phyloP scores from a whole-genome alignment of 768 basidiomycete species.

The Boletus subparvulus region DNA sequence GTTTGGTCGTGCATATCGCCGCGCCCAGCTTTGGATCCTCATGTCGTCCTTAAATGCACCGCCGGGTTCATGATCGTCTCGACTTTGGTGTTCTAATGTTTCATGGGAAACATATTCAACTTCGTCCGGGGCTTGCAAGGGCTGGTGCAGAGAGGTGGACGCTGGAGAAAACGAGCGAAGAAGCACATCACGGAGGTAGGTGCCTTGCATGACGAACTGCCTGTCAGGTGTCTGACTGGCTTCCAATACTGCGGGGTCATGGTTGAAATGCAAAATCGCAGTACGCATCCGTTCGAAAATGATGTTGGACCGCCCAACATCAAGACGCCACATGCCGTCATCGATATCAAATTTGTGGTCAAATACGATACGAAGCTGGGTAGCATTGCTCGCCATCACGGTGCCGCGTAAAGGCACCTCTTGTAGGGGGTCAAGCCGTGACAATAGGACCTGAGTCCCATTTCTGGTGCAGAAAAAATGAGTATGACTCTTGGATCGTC shows the following conservation, averaged over 20 bases:
- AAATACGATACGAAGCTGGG: constrained; percentile 61
- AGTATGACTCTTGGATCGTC: not conserved
- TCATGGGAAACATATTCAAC: constrained; percentile 38
- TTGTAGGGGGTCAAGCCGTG: constrained; percentile 57
- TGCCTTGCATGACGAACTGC: constrained; percentile 65
- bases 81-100: constrained; percentile 38
- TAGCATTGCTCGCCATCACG: constrained; percentile 48
- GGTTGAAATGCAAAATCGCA: constrained; percentile 58
- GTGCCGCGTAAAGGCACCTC: constrained; percentile 56
- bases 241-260: constrained; percentile 51
- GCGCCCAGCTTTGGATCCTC: constrained; percentile 80
- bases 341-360: constrained; percentile 44
- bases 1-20: constrained; percentile 55
- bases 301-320: constrained; percentile 67
- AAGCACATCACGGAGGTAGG: constrained; percentile 68
- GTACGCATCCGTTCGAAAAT: constrained; percentile 66
- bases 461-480: constrained; percentile 43
- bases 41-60: constrained; percentile 71
- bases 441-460: constrained; percentile 68
- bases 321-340: constrained; percentile 61
- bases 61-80: constrained; percentile 22
- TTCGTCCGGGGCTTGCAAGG: constrained; percentile 42
- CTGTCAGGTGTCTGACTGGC: constrained; percentile 30
- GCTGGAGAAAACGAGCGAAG: constrained; percentile 52
- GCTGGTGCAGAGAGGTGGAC: constrained; percentile 25